Percentiles rank a stretch among this genome's conserved stretches.
These are phyloP conservation scores for Termitomyces eurrhizus DNA, from an alignment of 768 basidiomycete species.

Conservation along the genomic window DNA sequence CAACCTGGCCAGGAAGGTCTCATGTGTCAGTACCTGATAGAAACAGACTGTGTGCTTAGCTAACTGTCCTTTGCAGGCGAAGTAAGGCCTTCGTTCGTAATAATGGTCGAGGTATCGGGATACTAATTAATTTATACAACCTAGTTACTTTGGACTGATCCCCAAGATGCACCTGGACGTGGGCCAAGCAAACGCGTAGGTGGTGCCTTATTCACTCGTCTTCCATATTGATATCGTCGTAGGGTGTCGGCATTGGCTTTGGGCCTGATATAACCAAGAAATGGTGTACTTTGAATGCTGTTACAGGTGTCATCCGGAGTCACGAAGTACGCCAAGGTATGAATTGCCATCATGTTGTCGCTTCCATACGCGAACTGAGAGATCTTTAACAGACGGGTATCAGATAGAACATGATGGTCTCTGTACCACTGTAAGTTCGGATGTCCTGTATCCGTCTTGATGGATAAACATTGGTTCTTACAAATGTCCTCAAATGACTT, in stretches of 20 bases:
- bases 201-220: constrained; percentile 10
- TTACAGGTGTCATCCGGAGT: constrained; percentile 88
- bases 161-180: constrained; percentile 82
- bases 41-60: background rate
- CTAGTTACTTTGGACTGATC: constrained; percentile 94
- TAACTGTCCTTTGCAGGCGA: constrained; percentile 44
- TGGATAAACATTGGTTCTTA: constrained; percentile 29
- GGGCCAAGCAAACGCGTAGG: constrained; percentile 94
- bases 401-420: constrained; percentile 92
- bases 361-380: background rate
- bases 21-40: constrained; percentile 67
- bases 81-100: constrained; percentile 33
- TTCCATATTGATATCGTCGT: constrained; percentile 14
- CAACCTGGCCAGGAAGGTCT: constrained; percentile 95
- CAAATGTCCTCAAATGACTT: constrained; percentile 10
- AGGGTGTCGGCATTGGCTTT: constrained; percentile 96
- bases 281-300: constrained; percentile 85
- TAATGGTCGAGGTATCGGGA: background rate
- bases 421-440: constrained; percentile 94
- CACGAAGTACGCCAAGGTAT: constrained; percentile 93
- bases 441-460: too few relatives aligned
- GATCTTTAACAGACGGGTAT: constrained; percentile 66
- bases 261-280: constrained; percentile 89
- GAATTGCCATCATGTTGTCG: constrained; percentile 15
- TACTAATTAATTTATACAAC: constrained; percentile 1